phyloP scores from a whole-genome alignment of 2,329 filamentous ascomycete genomes.

The Monascus ruber region DNA sequence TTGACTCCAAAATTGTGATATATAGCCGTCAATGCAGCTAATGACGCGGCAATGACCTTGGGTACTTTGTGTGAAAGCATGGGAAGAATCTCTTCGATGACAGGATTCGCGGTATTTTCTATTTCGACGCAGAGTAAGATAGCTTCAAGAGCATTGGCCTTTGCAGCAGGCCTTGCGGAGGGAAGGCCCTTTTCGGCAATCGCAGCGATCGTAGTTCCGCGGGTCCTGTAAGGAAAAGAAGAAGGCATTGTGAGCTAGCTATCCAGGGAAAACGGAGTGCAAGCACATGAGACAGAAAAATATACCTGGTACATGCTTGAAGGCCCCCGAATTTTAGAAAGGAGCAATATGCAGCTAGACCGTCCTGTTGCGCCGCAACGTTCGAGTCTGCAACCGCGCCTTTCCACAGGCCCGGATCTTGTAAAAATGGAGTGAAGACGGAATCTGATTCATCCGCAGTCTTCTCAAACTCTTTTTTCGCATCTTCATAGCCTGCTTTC shows the following conservation, averaged over 20 bases:
- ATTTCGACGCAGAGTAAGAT: slow-evolving; percentile 81
- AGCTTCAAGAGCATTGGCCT: slow-evolving; percentile 75
- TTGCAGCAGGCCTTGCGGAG: slow-evolving; percentile 78
- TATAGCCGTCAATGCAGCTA: slow-evolving; percentile 68
- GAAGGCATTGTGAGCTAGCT: slow-evolving; percentile 2
- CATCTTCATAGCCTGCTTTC: slow-evolving; percentile 90
- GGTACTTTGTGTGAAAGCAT: slow-evolving; percentile 78
- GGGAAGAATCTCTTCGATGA: slow-evolving; percentile 83
- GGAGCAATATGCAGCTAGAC: slow-evolving; percentile 72
- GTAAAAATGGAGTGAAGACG: slow-evolving; percentile 74
- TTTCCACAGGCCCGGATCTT: slow-evolving; percentile 82
- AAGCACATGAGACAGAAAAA: neutral
- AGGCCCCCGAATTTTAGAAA: slow-evolving; percentile 85
- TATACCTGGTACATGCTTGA: slow-evolving; percentile 60
- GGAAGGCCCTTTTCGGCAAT: slow-evolving; percentile 87
- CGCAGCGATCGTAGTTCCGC: slow-evolving; percentile 59
- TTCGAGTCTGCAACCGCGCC: slow-evolving; percentile 87
- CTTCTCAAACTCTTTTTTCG: slow-evolving; percentile 71
- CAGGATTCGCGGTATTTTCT: slow-evolving; percentile 62
- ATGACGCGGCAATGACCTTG: slow-evolving; percentile 68
- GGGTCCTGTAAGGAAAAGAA: slow-evolving; percentile 44
- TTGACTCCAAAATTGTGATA: slow-evolving; percentile 94
- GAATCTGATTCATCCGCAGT: slow-evolving; percentile 78
- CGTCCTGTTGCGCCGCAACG: slow-evolving; percentile 92
- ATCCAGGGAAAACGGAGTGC: neutral